Conservation (phyloP, 768 basidiomycete species). For the Tylopilus cervinicoccineus region DNA sequence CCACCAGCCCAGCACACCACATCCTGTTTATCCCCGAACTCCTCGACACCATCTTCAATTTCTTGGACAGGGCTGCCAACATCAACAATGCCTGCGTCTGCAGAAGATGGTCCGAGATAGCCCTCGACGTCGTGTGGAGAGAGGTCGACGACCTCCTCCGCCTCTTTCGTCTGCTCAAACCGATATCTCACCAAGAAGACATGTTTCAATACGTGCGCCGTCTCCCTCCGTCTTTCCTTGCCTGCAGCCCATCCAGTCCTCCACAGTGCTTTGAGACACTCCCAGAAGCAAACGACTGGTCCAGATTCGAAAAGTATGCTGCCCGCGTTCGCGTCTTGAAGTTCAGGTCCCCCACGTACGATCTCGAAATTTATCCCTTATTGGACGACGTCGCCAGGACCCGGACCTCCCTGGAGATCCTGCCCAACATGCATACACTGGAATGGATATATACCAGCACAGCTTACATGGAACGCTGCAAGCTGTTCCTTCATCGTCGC, state of each 20-base stretch:
- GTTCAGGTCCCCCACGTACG: conserved; percentile 12
- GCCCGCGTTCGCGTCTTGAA: conserved; percentile 42
- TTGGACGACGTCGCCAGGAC: conserved; percentile 56
- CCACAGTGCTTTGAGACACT: conserved; percentile 39
- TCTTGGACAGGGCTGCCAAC: conserved; percentile 40
- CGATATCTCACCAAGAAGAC: conserved; percentile 29
- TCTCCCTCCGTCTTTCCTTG: background rate
- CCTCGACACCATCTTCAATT: conserved; percentile 51
- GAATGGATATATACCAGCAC: conserved; percentile 39
- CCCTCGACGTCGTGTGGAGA: conserved; percentile 56
- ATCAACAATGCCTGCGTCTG: conserved; percentile 49
- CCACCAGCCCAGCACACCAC: conserved; percentile 10
- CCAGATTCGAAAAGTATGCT: conserved; percentile 51
- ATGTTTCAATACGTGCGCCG: conserved; percentile 21
- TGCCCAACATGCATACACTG: conserved; percentile 52
- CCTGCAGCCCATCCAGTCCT: background rate
- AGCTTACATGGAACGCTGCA: conserved; percentile 33
- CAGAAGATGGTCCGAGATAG: conserved; percentile 55
- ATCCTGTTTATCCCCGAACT: conserved; percentile 57
- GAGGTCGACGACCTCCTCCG: conserved; percentile 43
- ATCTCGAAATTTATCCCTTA: conserved; percentile 12
- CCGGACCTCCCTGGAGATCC: conserved; percentile 46
- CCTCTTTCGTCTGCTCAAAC: conserved; percentile 48
- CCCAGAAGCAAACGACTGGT: conserved; percentile 51
- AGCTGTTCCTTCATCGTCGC: conserved; percentile 56